Base-by-base conservation (phyloP, 225 moss, liverwort and hornwort genomes). In the Physcomitrellopsis africana region DNA sequence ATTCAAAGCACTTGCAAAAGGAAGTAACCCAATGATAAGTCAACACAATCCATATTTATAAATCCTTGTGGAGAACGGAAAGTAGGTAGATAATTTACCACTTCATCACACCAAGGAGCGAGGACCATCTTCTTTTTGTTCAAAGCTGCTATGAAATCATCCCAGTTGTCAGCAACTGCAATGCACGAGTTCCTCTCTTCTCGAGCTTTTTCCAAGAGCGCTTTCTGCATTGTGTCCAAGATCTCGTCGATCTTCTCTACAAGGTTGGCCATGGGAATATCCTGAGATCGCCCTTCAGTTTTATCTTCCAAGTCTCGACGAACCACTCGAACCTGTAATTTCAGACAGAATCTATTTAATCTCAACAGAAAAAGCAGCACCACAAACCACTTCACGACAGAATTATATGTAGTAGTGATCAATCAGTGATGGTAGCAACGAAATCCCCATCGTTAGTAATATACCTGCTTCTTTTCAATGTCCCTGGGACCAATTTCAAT, bases 101-200 rank as follows among this genome's bases (percentile, higher is more conserved):
- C 72, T 83, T 97, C 97, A 49, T 94, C 91, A 81, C 97, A 97
- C 97, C 97, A 97, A 9, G 94, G 97, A 51, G 97, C 97, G 46
- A 97, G 78, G 51, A 92, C 94, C 97, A 97, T 92, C 72, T 93
- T 91, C 77, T 93, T 97, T 8, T 86, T 77, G 69, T 91, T 89
- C 80, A 97, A 74, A 66, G 92, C 97, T 59, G 70, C 26, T 57
- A 94, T 72, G 54, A 94, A 94, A 44, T 90, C 97, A 3, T 86
- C 82, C 93, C 91, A 97, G 61, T 84, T 90, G 56, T 69, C 79
- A 32, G 81, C 94, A 52, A 67, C 87, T 23, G 60, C 82, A 47
- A 97, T 89, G 71, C 84, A 85, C 0, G 86, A 69, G n/a, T 80
- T 80, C 47, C 87, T 83, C 58, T 84, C 85, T 60, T 58, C 82